phyloP scores from a whole-genome alignment of 495 filamentous ascomycete genomes.

The Chaetomium cochliodes region DNA sequence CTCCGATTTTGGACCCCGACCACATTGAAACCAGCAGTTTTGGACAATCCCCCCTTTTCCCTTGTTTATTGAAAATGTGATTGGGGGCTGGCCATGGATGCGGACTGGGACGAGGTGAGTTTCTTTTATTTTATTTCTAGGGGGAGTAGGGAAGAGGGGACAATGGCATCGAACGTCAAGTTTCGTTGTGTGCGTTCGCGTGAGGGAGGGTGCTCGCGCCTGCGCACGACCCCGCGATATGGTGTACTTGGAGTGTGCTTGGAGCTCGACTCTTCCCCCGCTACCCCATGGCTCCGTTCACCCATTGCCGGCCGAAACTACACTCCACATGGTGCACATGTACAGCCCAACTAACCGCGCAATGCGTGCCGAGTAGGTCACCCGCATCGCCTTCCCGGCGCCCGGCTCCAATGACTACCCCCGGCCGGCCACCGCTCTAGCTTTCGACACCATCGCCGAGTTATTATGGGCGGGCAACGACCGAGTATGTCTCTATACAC shows the following conservation, averaged over 20 bases:
- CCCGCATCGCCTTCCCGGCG: slow-evolving; percentile 67
- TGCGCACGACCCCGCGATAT: slow-evolving; percentile 12
- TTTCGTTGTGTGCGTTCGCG: not conserved
- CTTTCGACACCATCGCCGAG: slow-evolving; percentile 85
- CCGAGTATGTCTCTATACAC: slow-evolving; percentile 57
- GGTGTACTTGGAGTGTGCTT: slow-evolving; percentile 3
- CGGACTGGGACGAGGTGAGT: slow-evolving; percentile 64
- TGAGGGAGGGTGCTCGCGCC: not conserved
- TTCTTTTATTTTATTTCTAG: not conserved
- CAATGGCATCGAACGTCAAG: not conserved
- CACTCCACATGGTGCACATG: not conserved
- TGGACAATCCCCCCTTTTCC: slow-evolving; percentile 11
- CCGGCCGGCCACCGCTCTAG: slow-evolving; percentile 67
- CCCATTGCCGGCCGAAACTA: not conserved
- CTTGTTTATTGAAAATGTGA: slow-evolving; percentile 28
- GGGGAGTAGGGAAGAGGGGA: not conserved
- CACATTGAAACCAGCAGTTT: slow-evolving; percentile 13
- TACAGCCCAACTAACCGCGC: slow-evolving; percentile 11
- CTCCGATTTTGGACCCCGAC: slow-evolving; percentile 14
- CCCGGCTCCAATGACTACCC: slow-evolving; percentile 60
- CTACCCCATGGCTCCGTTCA: not conserved
- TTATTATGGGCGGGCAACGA: slow-evolving; percentile 90
- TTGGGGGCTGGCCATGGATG: slow-evolving; percentile 45
- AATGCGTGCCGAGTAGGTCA: slow-evolving; percentile 53
- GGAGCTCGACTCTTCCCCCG: not conserved